Percentiles rank a stretch among this genome's conserved stretches.
Evolutionary conservation across 1,284 basidiomycete species (phyloP).

Genomic region (Cronartium ribicola): DNA sequence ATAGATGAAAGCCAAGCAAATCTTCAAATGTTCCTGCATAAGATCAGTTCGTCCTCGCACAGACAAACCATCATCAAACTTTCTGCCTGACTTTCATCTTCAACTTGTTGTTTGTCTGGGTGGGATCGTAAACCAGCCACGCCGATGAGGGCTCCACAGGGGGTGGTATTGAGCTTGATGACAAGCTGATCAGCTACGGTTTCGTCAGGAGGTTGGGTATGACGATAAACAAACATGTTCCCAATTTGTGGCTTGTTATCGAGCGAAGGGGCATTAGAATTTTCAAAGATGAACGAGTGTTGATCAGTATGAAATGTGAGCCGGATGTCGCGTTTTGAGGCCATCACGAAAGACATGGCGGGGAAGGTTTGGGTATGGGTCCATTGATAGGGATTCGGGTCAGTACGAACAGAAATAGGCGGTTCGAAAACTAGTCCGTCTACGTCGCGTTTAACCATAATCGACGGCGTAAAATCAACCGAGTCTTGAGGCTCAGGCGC

Average conservation of each 20-base stretch:
- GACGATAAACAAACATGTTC: conserved; percentile 22
- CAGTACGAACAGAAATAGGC: background rate
- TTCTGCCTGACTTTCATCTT: background rate
- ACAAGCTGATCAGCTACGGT: background rate
- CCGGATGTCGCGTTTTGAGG: conserved; percentile 34
- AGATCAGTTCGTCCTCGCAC: background rate
- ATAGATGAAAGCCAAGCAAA: too few species aligned
- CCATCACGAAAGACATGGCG: conserved; percentile 22
- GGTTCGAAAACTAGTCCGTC: conserved; percentile 24
- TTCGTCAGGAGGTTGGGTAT: background rate
- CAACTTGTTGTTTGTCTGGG: background rate
- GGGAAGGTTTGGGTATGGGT: conserved; percentile 5
- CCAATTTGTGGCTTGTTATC: background rate
- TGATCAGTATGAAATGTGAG: background rate
- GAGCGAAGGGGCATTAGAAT: background rate
- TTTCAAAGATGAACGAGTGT: conserved; percentile 7
- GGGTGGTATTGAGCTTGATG: background rate
- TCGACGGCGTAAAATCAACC: background rate
- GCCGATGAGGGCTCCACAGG: background rate
- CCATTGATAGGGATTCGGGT: background rate
- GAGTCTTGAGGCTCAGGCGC: background rate
- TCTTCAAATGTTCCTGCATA: background rate
- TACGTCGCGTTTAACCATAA: conserved; percentile 31
- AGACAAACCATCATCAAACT: conserved; percentile 2
- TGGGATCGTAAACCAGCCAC: background rate